phyloP scores from a whole-genome alignment of 148 eudicot species.

The Diospyros kaki region DNA sequence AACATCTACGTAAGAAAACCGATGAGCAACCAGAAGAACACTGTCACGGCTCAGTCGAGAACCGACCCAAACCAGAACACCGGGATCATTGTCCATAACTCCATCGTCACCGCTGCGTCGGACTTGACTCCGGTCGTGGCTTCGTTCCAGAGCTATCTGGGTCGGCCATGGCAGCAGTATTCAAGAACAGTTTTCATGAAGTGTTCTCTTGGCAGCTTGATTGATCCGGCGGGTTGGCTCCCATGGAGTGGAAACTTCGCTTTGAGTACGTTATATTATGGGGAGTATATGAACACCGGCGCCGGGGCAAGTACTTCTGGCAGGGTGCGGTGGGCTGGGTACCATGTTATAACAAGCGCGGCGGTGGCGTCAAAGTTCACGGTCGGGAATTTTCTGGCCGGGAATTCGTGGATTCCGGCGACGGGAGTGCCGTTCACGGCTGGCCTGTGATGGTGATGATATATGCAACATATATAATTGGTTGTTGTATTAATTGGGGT shows the following conservation, averaged over 20 bases:
- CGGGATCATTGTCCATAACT: conserved; percentile 62
- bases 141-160: conserved; percentile 52
- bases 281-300: conserved; percentile 70
- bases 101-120: conserved; percentile 43
- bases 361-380: conserved; percentile 41
- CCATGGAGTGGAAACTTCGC: conserved; percentile 77
- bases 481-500: too few relatives aligned
- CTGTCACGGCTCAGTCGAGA: conserved; percentile 76
- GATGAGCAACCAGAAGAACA: conserved; percentile 34
- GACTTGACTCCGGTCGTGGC: conserved; percentile 23
- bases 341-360: conserved; percentile 51
- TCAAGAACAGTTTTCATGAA: conserved; percentile 67
- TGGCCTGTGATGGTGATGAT: conserved; percentile 27
- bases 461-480: too few relatives aligned
- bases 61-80: conserved; percentile 81
- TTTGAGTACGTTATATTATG: conserved; percentile 64
- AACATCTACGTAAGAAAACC: conserved; percentile 51
- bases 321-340: conserved; percentile 76
- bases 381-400: conserved; percentile 49
- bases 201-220: conserved; percentile 42
- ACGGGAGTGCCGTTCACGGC: conserved; percentile 53
- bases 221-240: conserved; percentile 65
- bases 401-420: conserved; percentile 56
- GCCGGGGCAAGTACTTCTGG: conserved; percentile 51
- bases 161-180: conserved; percentile 69